These are phyloP conservation scores for Entoloma clypeatum DNA, from an alignment of 1,284 basidiomycete genomes.

Conservation along the genomic window DNA sequence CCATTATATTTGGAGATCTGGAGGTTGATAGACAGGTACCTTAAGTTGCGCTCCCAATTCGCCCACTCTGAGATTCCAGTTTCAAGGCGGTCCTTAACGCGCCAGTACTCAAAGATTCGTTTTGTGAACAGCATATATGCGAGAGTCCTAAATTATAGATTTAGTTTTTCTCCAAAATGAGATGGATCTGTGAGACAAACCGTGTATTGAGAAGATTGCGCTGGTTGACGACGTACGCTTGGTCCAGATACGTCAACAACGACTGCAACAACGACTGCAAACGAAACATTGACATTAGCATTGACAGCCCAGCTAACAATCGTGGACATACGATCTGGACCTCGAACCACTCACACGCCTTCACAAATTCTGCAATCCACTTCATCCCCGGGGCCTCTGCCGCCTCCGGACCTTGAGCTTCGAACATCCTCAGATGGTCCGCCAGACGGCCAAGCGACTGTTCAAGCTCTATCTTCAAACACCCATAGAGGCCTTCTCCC, in stretches of 20 bases:
- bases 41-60: slow-evolving; percentile 48
- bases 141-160: slow-evolving; percentile 40
- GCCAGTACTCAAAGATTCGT: slow-evolving; percentile 47
- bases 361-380: slow-evolving; percentile 54
- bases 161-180: neutral
- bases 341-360: slow-evolving; percentile 60
- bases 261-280: slow-evolving; percentile 50
- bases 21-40: slow-evolving; percentile 26
- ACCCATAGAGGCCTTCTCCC: slow-evolving; percentile 52
- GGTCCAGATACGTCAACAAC: slow-evolving; percentile 61
- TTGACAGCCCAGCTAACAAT: neutral
- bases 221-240: slow-evolving; percentile 44
- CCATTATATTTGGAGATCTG: neutral
- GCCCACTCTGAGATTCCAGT: slow-evolving; percentile 55
- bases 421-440: slow-evolving; percentile 33
- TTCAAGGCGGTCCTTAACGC: slow-evolving; percentile 44
- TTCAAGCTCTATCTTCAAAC: slow-evolving; percentile 52
- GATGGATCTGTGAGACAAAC: slow-evolving; percentile 29
- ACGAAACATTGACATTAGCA: slow-evolving; percentile 1
- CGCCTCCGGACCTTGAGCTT: slow-evolving; percentile 11
- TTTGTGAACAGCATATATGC: slow-evolving; percentile 49
- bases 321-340: slow-evolving; percentile 48
- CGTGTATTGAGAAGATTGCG: slow-evolving; percentile 36
- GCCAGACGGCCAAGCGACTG: slow-evolving; percentile 41
- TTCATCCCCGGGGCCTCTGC: slow-evolving; percentile 30